Percentiles rank a stretch among this genome's conserved stretches.
Conservation (phyloP, 495 filamentous ascomycete genomes). For the Aspergillus bertholletiae region DNA sequence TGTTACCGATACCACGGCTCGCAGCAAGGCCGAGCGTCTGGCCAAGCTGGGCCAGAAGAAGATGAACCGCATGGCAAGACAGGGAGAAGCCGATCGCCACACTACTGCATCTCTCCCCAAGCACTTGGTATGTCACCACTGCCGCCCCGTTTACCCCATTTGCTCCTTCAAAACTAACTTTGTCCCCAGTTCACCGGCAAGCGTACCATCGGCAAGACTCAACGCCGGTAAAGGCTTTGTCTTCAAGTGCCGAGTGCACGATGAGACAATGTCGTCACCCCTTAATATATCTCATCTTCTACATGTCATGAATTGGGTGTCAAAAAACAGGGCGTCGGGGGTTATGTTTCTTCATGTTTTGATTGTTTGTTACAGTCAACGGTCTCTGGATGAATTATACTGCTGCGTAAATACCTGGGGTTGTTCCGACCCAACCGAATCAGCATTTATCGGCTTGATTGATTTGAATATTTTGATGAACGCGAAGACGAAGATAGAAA, state of each 20-base stretch:
- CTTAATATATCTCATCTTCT: slow-evolving; percentile 31
- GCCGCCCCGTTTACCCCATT: not conserved
- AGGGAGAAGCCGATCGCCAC: slow-evolving; percentile 96
- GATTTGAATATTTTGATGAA: not conserved
- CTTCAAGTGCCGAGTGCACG: slow-evolving; percentile 9
- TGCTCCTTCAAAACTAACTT: slow-evolving; percentile 13
- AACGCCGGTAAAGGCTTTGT: slow-evolving; percentile 44
- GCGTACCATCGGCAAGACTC: slow-evolving; percentile 56
- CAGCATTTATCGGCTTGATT: not conserved
- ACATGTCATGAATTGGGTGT: slow-evolving; percentile 21
- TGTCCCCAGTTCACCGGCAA: slow-evolving; percentile 51
- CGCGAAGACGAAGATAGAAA: not conserved
- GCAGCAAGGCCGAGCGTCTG: slow-evolving; percentile 78
- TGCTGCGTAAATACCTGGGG: slow-evolving; percentile 6
- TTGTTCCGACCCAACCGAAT: not conserved
- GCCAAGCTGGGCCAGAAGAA: slow-evolving; percentile 90
- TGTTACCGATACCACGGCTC: slow-evolving; percentile 42
- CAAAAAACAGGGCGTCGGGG: slow-evolving; percentile 19
- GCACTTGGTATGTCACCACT: slow-evolving; percentile 70
- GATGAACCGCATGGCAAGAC: slow-evolving; percentile 96
- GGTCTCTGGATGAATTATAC: slow-evolving; percentile 6
- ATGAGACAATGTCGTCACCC: slow-evolving; percentile 27
- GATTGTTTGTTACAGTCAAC: slow-evolving; percentile 4
- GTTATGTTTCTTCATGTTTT: slow-evolving; percentile 11
- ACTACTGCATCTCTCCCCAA: slow-evolving; percentile 76